Conservation (phyloP, 2,329 filamentous ascomycete species). For the Phyllosticta ampelicida region DNA sequence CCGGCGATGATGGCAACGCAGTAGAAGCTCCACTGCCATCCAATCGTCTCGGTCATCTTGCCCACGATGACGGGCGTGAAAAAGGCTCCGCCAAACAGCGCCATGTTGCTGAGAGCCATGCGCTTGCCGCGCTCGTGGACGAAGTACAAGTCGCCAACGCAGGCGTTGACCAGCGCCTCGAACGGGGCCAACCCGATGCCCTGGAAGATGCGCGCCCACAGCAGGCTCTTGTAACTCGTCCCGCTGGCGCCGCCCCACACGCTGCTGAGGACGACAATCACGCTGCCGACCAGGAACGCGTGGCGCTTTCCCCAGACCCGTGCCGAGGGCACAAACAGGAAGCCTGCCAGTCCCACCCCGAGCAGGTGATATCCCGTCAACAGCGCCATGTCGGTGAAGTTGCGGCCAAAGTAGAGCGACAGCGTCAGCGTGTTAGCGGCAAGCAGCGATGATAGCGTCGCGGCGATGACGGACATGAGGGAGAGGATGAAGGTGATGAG, state of each 20-base stretch:
- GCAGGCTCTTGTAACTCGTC: slow-evolving; percentile 57
- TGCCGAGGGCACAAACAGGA: slow-evolving; percentile 78
- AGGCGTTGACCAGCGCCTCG: slow-evolving; percentile 79
- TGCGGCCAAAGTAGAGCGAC: slow-evolving; percentile 51
- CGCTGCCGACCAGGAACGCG: slow-evolving; percentile 66
- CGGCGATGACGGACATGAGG: slow-evolving; percentile 70
- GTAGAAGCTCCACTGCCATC: slow-evolving; percentile 85
- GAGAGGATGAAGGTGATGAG: slow-evolving; percentile 69
- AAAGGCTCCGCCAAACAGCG: slow-evolving; percentile 61
- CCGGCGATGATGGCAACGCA: slow-evolving; percentile 76
- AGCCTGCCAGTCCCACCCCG: slow-evolving; percentile 68
- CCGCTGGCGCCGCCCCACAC: slow-evolving; percentile 66
- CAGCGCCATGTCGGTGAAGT: slow-evolving; percentile 67
- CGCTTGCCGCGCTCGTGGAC: slow-evolving; percentile 76
- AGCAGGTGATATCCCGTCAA: slow-evolving; percentile 81
- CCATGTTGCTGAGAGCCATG: slow-evolving; percentile 71
- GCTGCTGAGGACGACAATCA: slow-evolving; percentile 62
- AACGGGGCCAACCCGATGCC: slow-evolving; percentile 81
- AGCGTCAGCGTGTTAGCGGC: slow-evolving; percentile 80
- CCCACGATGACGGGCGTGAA: slow-evolving; percentile 84
- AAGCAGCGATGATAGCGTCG: slow-evolving; percentile 73
- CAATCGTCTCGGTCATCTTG: slow-evolving; percentile 64
- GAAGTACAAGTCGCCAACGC: slow-evolving; percentile 81
- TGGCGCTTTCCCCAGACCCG: slow-evolving; percentile 91
- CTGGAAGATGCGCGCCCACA: slow-evolving; percentile 74